Evolutionary conservation across 1,284 basidiomycete species (phyloP).

Genomic region (Ustilago xerochloae): DNA sequence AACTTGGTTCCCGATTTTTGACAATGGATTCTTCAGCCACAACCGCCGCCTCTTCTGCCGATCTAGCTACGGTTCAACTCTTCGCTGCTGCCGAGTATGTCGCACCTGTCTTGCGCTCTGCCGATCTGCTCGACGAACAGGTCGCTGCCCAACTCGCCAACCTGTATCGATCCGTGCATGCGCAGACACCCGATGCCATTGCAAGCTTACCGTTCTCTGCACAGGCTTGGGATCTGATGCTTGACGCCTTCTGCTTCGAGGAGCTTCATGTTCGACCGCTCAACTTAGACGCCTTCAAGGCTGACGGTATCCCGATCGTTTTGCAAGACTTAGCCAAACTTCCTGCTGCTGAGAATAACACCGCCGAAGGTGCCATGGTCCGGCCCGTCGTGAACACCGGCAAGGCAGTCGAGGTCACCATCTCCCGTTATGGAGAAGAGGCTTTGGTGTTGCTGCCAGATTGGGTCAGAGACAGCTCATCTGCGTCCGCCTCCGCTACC

Average conservation of each 20-base stretch:
- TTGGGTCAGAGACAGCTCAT: conserved; percentile 15
- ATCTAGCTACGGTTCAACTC: conserved; percentile 23
- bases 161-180: conserved; percentile 37
- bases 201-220: conserved; percentile 24
- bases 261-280: conserved; percentile 37
- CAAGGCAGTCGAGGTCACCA: conserved; percentile 18
- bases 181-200: conserved; percentile 17
- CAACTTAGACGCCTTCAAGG: conserved; percentile 39
- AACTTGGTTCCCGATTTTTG: conserved; percentile 22
- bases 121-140: conserved; percentile 38
- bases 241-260: conserved; percentile 52
- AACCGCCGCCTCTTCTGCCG: background rate
- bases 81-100: conserved; percentile 41
- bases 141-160: conserved; percentile 29
- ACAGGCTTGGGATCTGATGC: conserved; percentile 34
- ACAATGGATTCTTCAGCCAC: conserved; percentile 12
- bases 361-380: background rate
- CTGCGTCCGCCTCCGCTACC: background rate
- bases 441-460: conserved; percentile 30
- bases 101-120: conserved; percentile 30
- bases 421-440: conserved; percentile 36
- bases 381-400: conserved; percentile 11
- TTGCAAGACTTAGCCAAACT: conserved; percentile 32
- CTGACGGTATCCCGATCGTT: conserved; percentile 36
- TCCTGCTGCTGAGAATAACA: conserved; percentile 10